Evolutionary conservation across 495 filamentous ascomycete species (phyloP), one percentile per base, ranked within the genome.

Genomic region (Trichoderma erinaceum): DNA sequence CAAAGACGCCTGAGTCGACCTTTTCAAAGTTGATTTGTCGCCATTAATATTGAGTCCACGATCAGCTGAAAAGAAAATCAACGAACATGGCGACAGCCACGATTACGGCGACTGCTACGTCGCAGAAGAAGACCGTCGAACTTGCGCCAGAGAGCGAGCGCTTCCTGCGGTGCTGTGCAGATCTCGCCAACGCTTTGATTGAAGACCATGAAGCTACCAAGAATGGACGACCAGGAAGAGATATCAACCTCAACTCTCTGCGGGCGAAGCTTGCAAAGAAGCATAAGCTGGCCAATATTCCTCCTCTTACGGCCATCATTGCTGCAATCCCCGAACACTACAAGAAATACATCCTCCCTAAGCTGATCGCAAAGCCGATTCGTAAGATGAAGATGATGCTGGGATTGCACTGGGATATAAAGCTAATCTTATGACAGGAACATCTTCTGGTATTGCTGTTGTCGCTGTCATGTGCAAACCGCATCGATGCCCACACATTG

Each of bases 391-490:
- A 61, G 11, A 29, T 27, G 15, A 8, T 3, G 15, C 6, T 1
- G 27, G 3, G 11, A 23, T 29, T 15, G 15, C 4, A 61, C 8
- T 5, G 11, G 27, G 3, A 13, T 23, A 29, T 27, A 23, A 73
- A 32, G 61, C 75, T 77, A 67, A 78, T 61, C 27, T 38, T 10
- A 65, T 15, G 15, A 48, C 70, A 89, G 88, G 90, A 74, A 96
- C 92, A 15, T 95, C 94, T 6, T 97, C 94, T 50, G 95, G 95
- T 44, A 98, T 99, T 71, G 96, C 95, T n/a, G 96, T 99, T 12
- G 95, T 99, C 48, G 95, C 96, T 21, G 96, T 99, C 66, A 98
- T 99, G 95, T 98, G 95, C 84, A 99, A 98, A 78, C 95, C 95
- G 41, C 95, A 99, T 75, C 86, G 95, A 70, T 99, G 95, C 74